phyloP scores from a whole-genome alignment of 176 grass and related monocot genomes.

The Cenchrus americanus region DNA sequence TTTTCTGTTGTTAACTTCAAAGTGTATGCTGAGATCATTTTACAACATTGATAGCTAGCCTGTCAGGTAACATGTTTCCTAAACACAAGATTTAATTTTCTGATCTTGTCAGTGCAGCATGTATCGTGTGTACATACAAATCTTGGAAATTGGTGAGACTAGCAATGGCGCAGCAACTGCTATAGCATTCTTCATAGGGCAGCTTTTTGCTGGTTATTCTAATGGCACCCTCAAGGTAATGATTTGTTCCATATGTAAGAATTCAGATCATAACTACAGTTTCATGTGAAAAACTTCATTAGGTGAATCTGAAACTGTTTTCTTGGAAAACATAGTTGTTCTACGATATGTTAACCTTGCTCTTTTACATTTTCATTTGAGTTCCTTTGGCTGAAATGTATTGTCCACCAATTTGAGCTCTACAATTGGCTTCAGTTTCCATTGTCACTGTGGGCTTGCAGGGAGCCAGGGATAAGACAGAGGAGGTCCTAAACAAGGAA shows the following conservation, averaged over 20 bases:
- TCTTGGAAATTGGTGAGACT: slow-evolving; percentile 83
- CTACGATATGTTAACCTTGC: background rate
- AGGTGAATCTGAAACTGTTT: no score
- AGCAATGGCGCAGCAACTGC: slow-evolving; percentile 72
- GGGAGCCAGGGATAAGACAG: no score
- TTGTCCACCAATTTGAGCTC: no score
- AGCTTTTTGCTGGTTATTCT: slow-evolving; percentile 83
- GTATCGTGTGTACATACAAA: no score
- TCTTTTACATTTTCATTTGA: no score
- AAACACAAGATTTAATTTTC: slow-evolving; percentile 46
- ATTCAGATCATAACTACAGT: background rate
- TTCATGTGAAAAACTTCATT: background rate
- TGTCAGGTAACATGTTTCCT: slow-evolving; percentile 11
- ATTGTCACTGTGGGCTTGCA: no score
- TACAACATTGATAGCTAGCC: background rate
- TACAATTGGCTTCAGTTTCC: no score
- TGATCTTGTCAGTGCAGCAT: slow-evolving; percentile 68
- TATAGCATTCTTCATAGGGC: slow-evolving; percentile 90
- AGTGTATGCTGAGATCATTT: background rate
- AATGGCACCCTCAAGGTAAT: slow-evolving; percentile 90
- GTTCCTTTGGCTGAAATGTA: no score
- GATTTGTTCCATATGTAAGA: slow-evolving; percentile 32
- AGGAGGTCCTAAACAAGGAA: no score
- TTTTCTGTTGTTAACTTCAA: background rate
- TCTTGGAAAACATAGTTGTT: no score